Evolutionary conservation across 345 rosid species (phyloP).

Genomic region (Garcia nutans): DNA sequence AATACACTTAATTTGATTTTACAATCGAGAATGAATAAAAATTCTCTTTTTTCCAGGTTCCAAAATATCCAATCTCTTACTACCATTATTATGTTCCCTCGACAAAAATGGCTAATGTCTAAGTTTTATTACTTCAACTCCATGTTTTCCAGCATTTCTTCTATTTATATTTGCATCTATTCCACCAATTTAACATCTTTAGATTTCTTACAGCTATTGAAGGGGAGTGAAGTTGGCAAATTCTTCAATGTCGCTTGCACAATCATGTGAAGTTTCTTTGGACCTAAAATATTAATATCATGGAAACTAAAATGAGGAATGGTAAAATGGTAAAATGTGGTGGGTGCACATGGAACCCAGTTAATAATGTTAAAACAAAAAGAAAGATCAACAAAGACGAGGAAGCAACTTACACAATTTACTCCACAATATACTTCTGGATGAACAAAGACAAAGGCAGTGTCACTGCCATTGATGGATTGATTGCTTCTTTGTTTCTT

Average conservation of each 20-base stretch:
- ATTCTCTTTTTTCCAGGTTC: constrained; percentile 24
- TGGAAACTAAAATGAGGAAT: background rate
- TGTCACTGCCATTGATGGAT: no score
- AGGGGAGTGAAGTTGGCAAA: constrained; percentile 10
- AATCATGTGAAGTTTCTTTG: constrained; percentile 26
- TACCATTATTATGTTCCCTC: constrained; percentile 27
- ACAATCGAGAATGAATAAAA: constrained; percentile 45
- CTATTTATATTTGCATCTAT: constrained; percentile 20
- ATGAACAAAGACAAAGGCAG: no score
- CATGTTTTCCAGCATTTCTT: constrained; percentile 24
- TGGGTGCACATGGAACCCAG: background rate
- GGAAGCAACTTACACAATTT: no score
- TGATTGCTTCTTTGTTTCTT: no score
- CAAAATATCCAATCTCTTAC: constrained; percentile 15
- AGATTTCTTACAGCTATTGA: constrained; percentile 13
- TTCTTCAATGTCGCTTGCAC: constrained; percentile 34
- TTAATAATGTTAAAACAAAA: background rate
- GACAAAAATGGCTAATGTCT: constrained; percentile 9
- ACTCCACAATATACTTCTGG: no score
- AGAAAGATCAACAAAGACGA: background rate
- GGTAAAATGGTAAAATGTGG: background rate
- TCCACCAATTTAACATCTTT: constrained; percentile 9
- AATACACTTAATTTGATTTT: constrained; percentile 1
- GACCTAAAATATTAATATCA: constrained; percentile 28
- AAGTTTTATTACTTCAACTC: constrained; percentile 17